These are phyloP conservation scores for Diaporthe citriasiana DNA, from an alignment of 2,329 filamentous ascomycete genomes.

Conservation along the genomic window DNA sequence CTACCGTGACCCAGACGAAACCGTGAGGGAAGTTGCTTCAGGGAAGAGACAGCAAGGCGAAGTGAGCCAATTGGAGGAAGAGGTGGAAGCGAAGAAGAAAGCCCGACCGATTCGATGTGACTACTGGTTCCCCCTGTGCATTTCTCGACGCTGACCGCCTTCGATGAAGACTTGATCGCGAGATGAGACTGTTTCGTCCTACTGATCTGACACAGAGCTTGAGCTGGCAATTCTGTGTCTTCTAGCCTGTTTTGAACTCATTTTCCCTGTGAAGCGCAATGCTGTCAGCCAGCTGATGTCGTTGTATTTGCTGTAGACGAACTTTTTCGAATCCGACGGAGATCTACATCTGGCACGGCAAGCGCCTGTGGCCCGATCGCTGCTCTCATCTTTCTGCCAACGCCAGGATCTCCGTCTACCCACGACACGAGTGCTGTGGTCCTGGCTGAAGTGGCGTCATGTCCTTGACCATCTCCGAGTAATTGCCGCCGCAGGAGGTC, in stretches of 20 bases:
- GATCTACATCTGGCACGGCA: background rate
- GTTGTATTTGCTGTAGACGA: background rate
- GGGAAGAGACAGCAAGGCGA: background rate
- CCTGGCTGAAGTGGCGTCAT: background rate
- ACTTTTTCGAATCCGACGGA: too few relatives aligned
- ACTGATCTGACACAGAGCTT: background rate
- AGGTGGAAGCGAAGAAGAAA: background rate
- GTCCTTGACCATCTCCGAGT: background rate
- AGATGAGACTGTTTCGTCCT: slow-evolving; percentile 12
- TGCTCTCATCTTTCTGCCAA: background rate
- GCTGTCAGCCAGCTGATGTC: background rate
- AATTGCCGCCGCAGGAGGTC: background rate
- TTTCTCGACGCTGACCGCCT: background rate
- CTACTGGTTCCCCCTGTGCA: background rate
- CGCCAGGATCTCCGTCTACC: too few relatives aligned
- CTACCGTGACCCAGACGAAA: background rate
- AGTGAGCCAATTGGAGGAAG: background rate
- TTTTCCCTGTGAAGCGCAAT: background rate
- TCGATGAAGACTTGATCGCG: background rate
- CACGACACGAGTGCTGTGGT: background rate
- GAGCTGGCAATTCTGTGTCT: background rate
- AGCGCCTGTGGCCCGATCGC: background rate
- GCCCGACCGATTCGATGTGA: background rate
- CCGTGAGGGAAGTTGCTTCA: slow-evolving; percentile 4
- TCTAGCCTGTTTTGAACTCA: background rate